phyloP scores from a whole-genome alignment of 2,329 filamentous ascomycete genomes.

The Salinomyces thailandicus region DNA sequence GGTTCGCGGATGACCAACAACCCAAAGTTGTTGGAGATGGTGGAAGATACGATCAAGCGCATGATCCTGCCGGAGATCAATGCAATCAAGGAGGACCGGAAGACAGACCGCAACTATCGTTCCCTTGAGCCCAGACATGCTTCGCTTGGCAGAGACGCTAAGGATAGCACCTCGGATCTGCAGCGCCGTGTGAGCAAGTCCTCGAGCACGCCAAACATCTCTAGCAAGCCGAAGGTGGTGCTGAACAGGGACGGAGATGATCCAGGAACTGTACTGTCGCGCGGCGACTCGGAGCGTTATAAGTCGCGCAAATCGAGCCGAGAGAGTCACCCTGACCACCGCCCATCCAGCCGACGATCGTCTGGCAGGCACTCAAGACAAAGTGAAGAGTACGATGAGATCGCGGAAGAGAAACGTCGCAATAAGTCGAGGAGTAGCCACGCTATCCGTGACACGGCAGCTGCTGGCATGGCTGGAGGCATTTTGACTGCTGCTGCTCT shows the following conservation, averaged over 20 bases:
- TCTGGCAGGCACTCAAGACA: slow-evolving; percentile 17
- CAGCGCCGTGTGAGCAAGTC: slow-evolving; percentile 49
- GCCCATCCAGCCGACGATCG: slow-evolving; percentile 20
- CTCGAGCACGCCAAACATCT: slow-evolving; percentile 50
- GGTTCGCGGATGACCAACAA: slow-evolving; percentile 81
- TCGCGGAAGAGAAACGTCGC: slow-evolving; percentile 41
- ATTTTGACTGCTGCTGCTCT: slow-evolving; percentile 53
- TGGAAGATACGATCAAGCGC: slow-evolving; percentile 84
- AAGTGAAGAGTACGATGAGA: slow-evolving; percentile 14
- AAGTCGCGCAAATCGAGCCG: slow-evolving; percentile 47
- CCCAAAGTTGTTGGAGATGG: slow-evolving; percentile 77
- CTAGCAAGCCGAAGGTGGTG: slow-evolving; percentile 49
- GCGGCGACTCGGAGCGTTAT: slow-evolving; percentile 42
- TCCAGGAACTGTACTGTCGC: slow-evolving; percentile 46
- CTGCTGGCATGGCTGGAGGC: slow-evolving; percentile 44
- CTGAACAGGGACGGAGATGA: slow-evolving; percentile 49
- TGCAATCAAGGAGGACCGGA: slow-evolving; percentile 81
- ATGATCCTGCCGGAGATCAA: slow-evolving; percentile 86
- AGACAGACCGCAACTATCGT: slow-evolving; percentile 59
- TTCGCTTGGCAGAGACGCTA: slow-evolving; percentile 30
- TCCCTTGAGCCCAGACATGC: slow-evolving; percentile 59
- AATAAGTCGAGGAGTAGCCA: slow-evolving; percentile 37
- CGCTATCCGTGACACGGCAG: slow-evolving; percentile 41
- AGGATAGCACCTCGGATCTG: slow-evolving; percentile 39
- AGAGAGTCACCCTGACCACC: slow-evolving; percentile 24